Percentiles rank a stretch among this genome's conserved stretches.
phyloP scores from a whole-genome alignment of 2,329 filamentous ascomycete genomes.

The Emergomyces orientalis region DNA sequence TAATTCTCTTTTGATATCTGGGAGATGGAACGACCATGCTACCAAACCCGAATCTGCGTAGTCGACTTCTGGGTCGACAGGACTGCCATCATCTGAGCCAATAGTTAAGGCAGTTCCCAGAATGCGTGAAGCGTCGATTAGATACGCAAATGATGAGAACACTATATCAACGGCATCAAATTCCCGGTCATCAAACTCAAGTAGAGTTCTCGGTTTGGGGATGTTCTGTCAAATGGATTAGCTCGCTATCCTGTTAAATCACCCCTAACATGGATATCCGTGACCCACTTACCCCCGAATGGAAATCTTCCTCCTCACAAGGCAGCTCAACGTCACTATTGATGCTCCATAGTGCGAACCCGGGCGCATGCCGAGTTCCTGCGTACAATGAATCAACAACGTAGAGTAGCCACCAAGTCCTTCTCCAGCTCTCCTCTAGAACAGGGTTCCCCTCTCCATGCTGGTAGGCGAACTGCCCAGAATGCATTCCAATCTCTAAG shows the following conservation, averaged over 20 bases:
- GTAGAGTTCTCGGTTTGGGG: conserved; percentile 22
- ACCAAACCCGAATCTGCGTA: conserved; percentile 28
- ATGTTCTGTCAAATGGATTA: conserved; percentile 18
- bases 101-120: conserved; percentile 19
- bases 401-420: conserved; percentile 41
- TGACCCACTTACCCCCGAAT: conserved; percentile 21
- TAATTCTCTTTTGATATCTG: conserved; percentile 24
- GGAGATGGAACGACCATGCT: conserved; percentile 33
- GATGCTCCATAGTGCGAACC: conserved; percentile 17
- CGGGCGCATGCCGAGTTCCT: conserved; percentile 39
- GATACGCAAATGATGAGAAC: conserved; percentile 30
- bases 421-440: conserved; percentile 39
- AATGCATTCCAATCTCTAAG: conserved; percentile 21
- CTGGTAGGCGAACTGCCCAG: conserved; percentile 26
- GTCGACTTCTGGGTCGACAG: conserved; percentile 20
- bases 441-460: conserved; percentile 45
- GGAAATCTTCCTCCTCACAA: conserved; percentile 26
- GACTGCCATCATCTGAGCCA: conserved; percentile 16
- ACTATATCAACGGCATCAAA: conserved; percentile 18
- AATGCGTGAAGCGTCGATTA: conserved; percentile 24
- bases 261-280: not conserved
- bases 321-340: conserved; percentile 23
- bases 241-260: not conserved
- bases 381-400: conserved; percentile 70
- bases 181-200: conserved; percentile 28